These are phyloP conservation scores for Meira nashicola DNA, from an alignment of 1,284 basidiomycete genomes.

Conservation along the genomic window DNA sequence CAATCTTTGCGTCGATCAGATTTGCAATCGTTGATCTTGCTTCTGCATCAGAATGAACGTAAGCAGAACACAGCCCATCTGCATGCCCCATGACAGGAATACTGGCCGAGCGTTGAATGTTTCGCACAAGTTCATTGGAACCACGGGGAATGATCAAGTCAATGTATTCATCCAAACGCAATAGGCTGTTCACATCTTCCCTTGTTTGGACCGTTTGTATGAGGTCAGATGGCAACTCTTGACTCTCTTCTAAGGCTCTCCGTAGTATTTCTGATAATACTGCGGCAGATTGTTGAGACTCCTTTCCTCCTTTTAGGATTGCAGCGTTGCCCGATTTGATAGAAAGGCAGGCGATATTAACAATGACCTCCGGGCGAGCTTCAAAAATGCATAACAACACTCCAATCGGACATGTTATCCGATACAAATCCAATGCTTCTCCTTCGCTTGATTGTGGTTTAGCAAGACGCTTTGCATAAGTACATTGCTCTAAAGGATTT, in stretches of 20 bases:
- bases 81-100: constrained; percentile 99
- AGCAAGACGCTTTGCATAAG: constrained; percentile 82
- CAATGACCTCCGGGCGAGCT: constrained; percentile 92
- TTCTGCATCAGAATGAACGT: constrained; percentile 77
- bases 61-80: constrained; percentile 86
- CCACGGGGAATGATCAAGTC: constrained; percentile 96
- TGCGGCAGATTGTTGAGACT: constrained; percentile 30
- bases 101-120: constrained; percentile 80
- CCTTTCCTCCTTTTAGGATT: constrained; percentile 50
- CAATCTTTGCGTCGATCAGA: constrained; percentile 85
- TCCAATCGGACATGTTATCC: constrained; percentile 93
- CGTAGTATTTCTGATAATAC: constrained; percentile 62
- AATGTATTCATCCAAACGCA: constrained; percentile 83
- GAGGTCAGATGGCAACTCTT: constrained; percentile 68
- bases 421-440: constrained; percentile 78
- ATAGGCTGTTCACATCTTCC: constrained; percentile 80
- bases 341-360: constrained; percentile 92
- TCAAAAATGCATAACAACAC: constrained; percentile 96
- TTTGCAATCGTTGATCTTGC: constrained; percentile 72
- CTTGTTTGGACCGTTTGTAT: constrained; percentile 89
- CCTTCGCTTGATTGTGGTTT: constrained; percentile 17
- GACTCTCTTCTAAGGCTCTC: constrained; percentile 62
- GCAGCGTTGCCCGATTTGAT: constrained; percentile 79
- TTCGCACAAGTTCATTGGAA: constrained; percentile 80
- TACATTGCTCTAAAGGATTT: constrained; percentile 79